These are phyloP conservation scores for Medicago ruthenica DNA, from an alignment of 306 rosid genomes.

Conservation along the genomic window DNA sequence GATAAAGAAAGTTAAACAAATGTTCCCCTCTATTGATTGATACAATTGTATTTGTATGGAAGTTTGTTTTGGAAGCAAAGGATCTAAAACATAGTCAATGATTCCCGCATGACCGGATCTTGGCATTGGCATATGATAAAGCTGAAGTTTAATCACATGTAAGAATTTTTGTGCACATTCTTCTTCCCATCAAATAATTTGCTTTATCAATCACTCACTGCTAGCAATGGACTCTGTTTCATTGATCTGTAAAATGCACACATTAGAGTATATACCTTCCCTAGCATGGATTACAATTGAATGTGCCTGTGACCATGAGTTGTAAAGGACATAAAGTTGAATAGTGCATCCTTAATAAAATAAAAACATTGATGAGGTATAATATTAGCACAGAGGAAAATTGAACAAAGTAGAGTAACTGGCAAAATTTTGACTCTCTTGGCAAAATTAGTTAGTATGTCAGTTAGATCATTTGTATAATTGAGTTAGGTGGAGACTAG, in stretches of 20 bases:
- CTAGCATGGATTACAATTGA: slow-evolving; percentile 7
- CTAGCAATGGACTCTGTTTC: background rate
- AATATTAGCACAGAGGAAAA: background rate
- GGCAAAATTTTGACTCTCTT: background rate
- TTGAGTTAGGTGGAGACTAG: slow-evolving; percentile 38
- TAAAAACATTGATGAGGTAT: background rate
- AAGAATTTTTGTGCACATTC: slow-evolving; percentile 33
- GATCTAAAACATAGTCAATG: slow-evolving; percentile 43
- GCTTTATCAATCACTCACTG: background rate
- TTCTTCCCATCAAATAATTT: slow-evolving; percentile 21
- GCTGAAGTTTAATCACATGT: slow-evolving; percentile 36
- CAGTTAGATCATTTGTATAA: background rate
- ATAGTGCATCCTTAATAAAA: background rate
- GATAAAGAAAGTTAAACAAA: slow-evolving; percentile 1
- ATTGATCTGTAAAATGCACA: slow-evolving; percentile 41
- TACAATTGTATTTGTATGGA: background rate
- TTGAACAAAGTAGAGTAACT: background rate
- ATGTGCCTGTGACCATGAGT: background rate
- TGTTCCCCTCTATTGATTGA: slow-evolving; percentile 21
- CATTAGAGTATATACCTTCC: slow-evolving; percentile 39
- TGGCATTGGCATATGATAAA: slow-evolving; percentile 28
- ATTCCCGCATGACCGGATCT: slow-evolving; percentile 48
- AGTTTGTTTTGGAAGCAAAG: slow-evolving; percentile 47
- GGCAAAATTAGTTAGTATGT: slow-evolving; percentile 42
- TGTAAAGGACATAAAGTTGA: slow-evolving; percentile 29